Evolutionary conservation across 495 filamentous ascomycete species (phyloP), one percentile per base, ranked within the genome.

Genomic region (Penicillium mononematosum): DNA sequence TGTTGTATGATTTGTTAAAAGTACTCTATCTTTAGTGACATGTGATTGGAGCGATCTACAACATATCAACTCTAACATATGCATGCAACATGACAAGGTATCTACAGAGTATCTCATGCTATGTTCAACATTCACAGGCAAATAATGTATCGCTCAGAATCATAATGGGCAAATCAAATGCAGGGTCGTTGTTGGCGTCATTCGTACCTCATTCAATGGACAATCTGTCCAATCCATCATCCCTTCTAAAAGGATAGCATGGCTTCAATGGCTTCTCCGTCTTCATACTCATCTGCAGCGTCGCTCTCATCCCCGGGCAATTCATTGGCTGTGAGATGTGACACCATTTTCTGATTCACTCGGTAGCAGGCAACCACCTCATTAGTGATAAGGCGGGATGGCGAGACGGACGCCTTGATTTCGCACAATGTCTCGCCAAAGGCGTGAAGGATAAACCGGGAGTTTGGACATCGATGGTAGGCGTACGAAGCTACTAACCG

Each of bases 341-440:
- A 31, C 16, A 71, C 62, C 49, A 61, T 61, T 57, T 69, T 74
- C 62, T 68, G 68, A 47, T 72, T 73, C 16, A 74, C 61, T 17
- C 65, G 62, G 45, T 72, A 74, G 51, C 66, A 71, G 2, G 65
- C 61, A 3, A 71, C 49, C 5, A 74, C 54, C 27, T 71, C 63
- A 50, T 70, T 63, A 7, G 60, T 59, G 9, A 76, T 58, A 0
- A 48, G 52, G 11, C 73, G 67, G 0, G 68, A 66, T 7, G 70
- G 56, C 38, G 56, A 45, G 11, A 50, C 63, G 8, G 59, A 61
- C 0, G 83, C 79, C 64, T 92, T 93, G 16, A 92, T 76, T 31
- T 78, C 72, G 6, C 81, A 84, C 0, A 92, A 70, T 55, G 85
- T 81, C 16, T 75, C 76, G 0, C 86, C 88, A 10, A 85, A 85